Evolutionary conservation across 495 filamentous ascomycete genomes (phyloP), one percentile per base, ranked within the genome.

Genomic region (Neurospora sp.): DNA sequence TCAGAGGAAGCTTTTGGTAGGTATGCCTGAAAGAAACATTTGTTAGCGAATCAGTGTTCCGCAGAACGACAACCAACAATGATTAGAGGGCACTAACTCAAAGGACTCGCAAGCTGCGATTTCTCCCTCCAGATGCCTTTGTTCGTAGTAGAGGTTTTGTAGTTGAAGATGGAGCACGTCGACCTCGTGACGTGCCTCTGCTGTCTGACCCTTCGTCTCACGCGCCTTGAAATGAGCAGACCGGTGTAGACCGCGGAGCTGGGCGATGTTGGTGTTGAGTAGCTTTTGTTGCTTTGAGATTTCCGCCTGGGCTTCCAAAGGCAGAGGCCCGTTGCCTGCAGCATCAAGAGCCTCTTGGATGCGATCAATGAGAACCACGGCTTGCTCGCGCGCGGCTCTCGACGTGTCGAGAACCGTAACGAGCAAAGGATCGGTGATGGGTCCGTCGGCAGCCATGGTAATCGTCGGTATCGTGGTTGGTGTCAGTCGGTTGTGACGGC

Each of bases 131-230:
- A 99, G 84, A 83, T 97, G 93, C 73, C 92, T 87, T 81, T 97
- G 94, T 81, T 99, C 96, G 81, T 99, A 99, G 82, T 96, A 95
- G 34, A 99, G 85, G 80, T 99, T 99, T 81, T 98, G 94, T 37
- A 98, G 85, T 79, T 96, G 91, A 24, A 99, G 88, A 83, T 98
- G 94, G 73, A 98, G 85, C 71, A 90, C 88, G 79, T 99, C 96
- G 71, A 98, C 93, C 81, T 97, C 94, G 79, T 93, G 91, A 34
- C 95, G 90, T 39, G 90, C 92, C 79, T 97, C 93, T 38, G 92
- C 91, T 10, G 96, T 98, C 76, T 88, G 84, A 70, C 90, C 88
- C 79, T 98, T 99, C 40, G 94, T 97, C 72, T 94, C 89, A 72
- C 96, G 90, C 42, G 95, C 92, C 21, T 88, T 86, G 71, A 97